A percentile compares a stretch with the other conserved stretches of the same genome.
phyloP scores from a whole-genome alignment of 495 filamentous ascomycete genomes.

The Oidiodendron maius region DNA sequence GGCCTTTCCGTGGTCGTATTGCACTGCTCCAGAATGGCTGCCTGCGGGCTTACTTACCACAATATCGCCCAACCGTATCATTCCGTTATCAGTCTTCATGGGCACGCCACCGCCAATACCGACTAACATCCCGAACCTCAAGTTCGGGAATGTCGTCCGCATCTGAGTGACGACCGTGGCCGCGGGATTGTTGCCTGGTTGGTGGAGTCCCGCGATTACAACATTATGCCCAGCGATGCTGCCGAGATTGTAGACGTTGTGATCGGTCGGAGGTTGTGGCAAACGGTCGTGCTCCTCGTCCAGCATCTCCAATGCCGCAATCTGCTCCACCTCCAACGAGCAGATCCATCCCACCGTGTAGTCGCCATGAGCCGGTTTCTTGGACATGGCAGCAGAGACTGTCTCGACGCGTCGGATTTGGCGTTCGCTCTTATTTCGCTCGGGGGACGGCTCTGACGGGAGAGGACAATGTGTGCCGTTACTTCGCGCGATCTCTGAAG shows the following conservation, averaged over 20 bases:
- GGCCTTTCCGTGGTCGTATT: slow-evolving; percentile 35
- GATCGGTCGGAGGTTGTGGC: slow-evolving; percentile 6
- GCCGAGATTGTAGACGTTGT: slow-evolving; percentile 31
- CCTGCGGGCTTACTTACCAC: slow-evolving; percentile 35
- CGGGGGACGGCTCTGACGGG: too few species aligned
- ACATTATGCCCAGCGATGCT: slow-evolving; percentile 27
- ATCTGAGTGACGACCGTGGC: slow-evolving; percentile 28
- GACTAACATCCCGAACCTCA: slow-evolving; percentile 36
- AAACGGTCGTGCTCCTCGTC: slow-evolving; percentile 35
- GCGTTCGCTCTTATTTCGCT: too few species aligned
- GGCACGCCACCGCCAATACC: slow-evolving; percentile 38
- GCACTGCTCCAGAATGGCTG: slow-evolving; percentile 26
- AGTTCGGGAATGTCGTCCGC: slow-evolving; percentile 27
- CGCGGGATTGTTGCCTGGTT: slow-evolving; percentile 27
- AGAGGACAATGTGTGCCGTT: too few species aligned
- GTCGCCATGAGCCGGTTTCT: slow-evolving; percentile 22
- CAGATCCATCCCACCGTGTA: slow-evolving; percentile 49
- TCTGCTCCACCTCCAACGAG: slow-evolving; percentile 34
- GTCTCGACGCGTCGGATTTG: too few species aligned
- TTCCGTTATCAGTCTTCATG: slow-evolving; percentile 24
- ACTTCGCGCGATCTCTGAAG: too few species aligned
- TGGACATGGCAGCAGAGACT: not conserved
- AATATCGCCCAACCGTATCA: slow-evolving; percentile 38
- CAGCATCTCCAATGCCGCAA: slow-evolving; percentile 39
- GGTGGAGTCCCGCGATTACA: slow-evolving; percentile 28